phyloP scores from a whole-genome alignment of 257 asterid species.

The Petunia secreta region DNA sequence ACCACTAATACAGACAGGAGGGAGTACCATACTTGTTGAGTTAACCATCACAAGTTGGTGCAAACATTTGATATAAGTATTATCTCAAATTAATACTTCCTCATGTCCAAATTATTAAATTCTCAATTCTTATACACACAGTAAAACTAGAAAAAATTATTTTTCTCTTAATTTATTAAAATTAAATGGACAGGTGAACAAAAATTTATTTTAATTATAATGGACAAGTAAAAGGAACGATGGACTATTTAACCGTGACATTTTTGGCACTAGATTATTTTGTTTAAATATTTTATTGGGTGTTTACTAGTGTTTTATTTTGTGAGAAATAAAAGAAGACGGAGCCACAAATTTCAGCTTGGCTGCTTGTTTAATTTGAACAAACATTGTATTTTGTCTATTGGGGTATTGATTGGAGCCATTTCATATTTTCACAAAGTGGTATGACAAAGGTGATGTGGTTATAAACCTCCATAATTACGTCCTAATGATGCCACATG shows the following conservation, averaged over 20 bases:
- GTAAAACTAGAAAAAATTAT: too few species aligned
- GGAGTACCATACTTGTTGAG: too few species aligned
- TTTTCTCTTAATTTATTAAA: too few species aligned
- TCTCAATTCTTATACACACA: too few species aligned
- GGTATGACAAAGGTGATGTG: conserved; percentile 16
- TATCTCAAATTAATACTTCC: too few species aligned
- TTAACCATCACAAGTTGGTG: too few species aligned
- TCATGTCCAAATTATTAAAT: too few species aligned
- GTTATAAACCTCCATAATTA: neutral
- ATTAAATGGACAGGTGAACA: too few species aligned
- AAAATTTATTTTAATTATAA: too few species aligned
- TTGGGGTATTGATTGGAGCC: neutral
- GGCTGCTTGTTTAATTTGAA: conserved; percentile 8
- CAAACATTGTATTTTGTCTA: neutral
- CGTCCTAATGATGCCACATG: conserved; percentile 21
- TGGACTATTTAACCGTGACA: neutral
- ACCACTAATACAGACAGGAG: too few species aligned
- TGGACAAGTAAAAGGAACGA: too few species aligned
- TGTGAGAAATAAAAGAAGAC: neutral
- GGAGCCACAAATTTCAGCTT: conserved; percentile 12
- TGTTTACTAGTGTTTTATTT: neutral
- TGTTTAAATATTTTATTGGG: neutral
- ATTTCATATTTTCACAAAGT: conserved; percentile 10
- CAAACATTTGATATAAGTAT: too few species aligned
- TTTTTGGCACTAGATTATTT: neutral